Evolutionary conservation across 2,329 filamentous ascomycete genomes (phyloP).

Genomic region (Aureobasidium sp.): DNA sequence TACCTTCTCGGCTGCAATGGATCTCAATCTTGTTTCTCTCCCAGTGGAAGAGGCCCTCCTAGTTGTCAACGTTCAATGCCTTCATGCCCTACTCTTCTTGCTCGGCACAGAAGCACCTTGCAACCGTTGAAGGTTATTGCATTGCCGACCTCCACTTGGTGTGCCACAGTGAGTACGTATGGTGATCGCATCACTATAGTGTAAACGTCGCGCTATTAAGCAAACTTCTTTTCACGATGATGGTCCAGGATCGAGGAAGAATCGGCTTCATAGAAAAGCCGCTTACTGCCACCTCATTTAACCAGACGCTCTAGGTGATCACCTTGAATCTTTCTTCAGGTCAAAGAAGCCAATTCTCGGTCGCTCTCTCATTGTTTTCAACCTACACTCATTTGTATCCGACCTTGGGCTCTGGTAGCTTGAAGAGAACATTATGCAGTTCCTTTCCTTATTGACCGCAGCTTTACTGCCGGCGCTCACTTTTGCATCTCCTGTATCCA

Average conservation of each 20-base stretch:
- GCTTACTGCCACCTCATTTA: background rate
- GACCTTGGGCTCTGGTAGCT: conserved; percentile 9
- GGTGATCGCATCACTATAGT: background rate
- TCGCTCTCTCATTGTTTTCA: background rate
- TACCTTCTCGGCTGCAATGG: background rate
- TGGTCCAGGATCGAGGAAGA: background rate
- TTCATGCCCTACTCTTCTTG: background rate
- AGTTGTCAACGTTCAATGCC: background rate
- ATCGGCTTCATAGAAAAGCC: conserved; percentile 5
- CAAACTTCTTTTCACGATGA: background rate
- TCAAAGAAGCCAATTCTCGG: background rate
- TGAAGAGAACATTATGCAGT: conserved; percentile 4
- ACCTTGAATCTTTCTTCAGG: background rate
- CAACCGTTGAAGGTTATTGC: background rate
- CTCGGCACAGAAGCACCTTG: background rate
- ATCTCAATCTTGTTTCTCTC: background rate
- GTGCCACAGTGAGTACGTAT: background rate
- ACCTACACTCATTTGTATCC: background rate
- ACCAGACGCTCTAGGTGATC: background rate
- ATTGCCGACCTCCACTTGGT: background rate
- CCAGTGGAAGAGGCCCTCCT: background rate
- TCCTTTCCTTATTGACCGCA: conserved; percentile 3
- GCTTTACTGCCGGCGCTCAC: background rate
- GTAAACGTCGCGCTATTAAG: conserved; percentile 8
- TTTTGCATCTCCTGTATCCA: conserved; percentile 3